These are phyloP conservation scores for Petasospora fabianii DNA, from an alignment of 1,139 yeast species.

Conservation along the genomic window DNA sequence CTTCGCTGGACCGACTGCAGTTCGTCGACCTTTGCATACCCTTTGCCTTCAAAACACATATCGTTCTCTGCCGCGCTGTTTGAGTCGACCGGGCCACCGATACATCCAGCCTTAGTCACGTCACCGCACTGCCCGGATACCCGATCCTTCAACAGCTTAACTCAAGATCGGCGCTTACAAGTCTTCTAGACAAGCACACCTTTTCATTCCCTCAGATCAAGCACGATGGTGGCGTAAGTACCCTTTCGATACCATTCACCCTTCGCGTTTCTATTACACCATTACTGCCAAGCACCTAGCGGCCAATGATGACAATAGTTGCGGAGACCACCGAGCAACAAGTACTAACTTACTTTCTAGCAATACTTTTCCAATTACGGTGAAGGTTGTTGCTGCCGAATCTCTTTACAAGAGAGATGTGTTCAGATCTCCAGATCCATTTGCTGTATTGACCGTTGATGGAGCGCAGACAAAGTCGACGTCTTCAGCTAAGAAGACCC, in stretches of 20 bases:
- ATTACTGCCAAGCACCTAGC: too few species aligned
- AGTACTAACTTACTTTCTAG: too few species aligned
- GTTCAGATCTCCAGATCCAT: slow-evolving; percentile 94
- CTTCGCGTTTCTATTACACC: too few species aligned
- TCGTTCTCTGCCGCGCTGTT: too few species aligned
- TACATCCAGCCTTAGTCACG: background rate
- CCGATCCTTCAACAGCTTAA: background rate
- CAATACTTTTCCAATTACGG: slow-evolving; percentile 41
- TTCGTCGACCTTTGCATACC: too few species aligned
- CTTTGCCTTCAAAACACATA: too few species aligned
- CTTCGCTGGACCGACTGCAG: too few species aligned
- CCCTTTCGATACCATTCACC: too few species aligned
- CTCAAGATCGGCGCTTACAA: background rate
- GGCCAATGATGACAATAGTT: too few species aligned
- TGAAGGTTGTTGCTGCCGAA: slow-evolving; percentile 92
- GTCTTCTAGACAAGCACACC: background rate
- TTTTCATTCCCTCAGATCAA: background rate
- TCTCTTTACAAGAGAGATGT: slow-evolving; percentile 93
- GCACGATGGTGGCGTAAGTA: background rate
- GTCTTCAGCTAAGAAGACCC: slow-evolving; percentile 86
- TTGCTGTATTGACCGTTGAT: slow-evolving; percentile 94
- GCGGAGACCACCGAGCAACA: too few species aligned
- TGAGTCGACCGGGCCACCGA: too few species aligned
- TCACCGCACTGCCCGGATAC: slow-evolving; percentile 1
- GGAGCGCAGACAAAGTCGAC: slow-evolving; percentile 96